Base-by-base conservation (phyloP, 805 yeast species). In the Pichia pseudocactophila region DNA sequence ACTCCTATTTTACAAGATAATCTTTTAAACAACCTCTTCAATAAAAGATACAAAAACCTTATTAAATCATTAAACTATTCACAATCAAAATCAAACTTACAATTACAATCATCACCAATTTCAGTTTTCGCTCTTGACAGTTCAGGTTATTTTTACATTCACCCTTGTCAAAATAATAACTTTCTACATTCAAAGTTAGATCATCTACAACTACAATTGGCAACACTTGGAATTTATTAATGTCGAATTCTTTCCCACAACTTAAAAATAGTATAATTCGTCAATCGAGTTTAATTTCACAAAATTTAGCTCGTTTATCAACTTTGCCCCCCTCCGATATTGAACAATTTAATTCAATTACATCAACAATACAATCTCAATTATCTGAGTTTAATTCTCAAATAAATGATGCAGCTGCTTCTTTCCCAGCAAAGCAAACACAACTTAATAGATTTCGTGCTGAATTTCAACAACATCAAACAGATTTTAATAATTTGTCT, bases 401-500 rank as follows among this genome's bases (percentile, higher is more conserved):
- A 3, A 60, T 85, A 7, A 68, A 64, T 28, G 65, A 70, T 28
- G 57, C 83, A 49, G 65, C 70, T 39, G 65, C 80, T 28, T 67
- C 78, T 10, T 64, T 76, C 74, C 25, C 62, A 69, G 13, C 71
- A 82, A 7, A 72, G 89, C 5, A 92, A 0, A 83, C 83, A 54
- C 97, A 89, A 58, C 63, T 88, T 37, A 77, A 81, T 45, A 76
- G 97, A 47, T 96, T 87, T 59, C 76, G 74, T 52, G 96, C 87
- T 59, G 71, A 75, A 12, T 66, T 86, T 25, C 73, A 68, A 44
- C 94, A 87, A 43, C 89, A 85, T 62, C 69, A 74, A 61, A 60
- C 68, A 41, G 82, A 79, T 47, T 82, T 75, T 53, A 62, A 65
- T 34, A 49, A 73, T 90, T 15, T 41, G 44, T 27, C 36, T 50